Conservation (phyloP, 768 basidiomycete genomes). For the Gymnopilus dilepis region DNA sequence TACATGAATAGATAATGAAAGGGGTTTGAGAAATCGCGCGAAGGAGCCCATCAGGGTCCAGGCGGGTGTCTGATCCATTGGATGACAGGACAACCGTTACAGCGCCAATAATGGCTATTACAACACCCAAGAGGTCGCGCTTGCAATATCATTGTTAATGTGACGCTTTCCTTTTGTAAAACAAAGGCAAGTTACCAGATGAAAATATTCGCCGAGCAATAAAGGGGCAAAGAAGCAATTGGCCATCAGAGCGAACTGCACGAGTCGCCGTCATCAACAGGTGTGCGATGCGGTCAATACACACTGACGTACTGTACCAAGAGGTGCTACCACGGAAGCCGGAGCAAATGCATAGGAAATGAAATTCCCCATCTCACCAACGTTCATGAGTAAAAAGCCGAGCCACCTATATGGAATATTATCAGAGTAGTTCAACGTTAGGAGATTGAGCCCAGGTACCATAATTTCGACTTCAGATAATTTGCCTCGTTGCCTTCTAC, state of each 20-base stretch:
- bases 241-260: constrained; percentile 87
- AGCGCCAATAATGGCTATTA: constrained; percentile 85
- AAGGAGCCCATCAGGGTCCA: constrained; percentile 72
- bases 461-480: constrained; percentile 85
- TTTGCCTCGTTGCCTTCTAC: constrained; percentile 63
- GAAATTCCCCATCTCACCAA: constrained; percentile 92
- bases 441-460: constrained; percentile 45
- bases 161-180: background rate
- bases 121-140: constrained; percentile 81
- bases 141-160: constrained; percentile 34
- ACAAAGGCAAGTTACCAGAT: constrained; percentile 52
- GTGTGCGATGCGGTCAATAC: constrained; percentile 8
- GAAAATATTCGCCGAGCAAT: constrained; percentile 83
- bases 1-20: constrained; percentile 76
- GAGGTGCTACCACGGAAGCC: constrained; percentile 90
- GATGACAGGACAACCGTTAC: constrained; percentile 90
- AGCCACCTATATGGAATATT: constrained; percentile 72
- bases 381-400: constrained; percentile 86
- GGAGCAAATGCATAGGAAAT: constrained; percentile 90
- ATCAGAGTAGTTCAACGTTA: constrained; percentile 11
- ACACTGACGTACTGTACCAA: constrained; percentile 79
- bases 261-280: background rate
- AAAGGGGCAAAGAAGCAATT: constrained; percentile 94
- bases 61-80: constrained; percentile 69
- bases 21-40: constrained; percentile 69